These are phyloP conservation scores for Silene latifolia DNA, from an alignment of 148 eudicot genomes.

Conservation along the genomic window DNA sequence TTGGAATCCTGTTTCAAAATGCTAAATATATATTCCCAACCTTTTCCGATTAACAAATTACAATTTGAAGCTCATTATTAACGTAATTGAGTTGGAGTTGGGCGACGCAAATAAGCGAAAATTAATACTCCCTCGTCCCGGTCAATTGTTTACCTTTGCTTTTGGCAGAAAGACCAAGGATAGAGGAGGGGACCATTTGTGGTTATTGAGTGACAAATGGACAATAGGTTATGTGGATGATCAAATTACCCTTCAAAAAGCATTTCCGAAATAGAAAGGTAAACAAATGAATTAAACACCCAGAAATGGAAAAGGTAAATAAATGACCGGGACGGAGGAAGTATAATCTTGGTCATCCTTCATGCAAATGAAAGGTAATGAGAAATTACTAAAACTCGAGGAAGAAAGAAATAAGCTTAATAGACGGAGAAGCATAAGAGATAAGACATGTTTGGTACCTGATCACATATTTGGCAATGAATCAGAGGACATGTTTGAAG, in stretches of 20 bases:
- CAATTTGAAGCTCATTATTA: background rate
- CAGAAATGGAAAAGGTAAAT: too few species aligned
- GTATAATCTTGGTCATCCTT: background rate
- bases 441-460: background rate
- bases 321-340: too few species aligned
- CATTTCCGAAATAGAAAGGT: too few species aligned
- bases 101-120: background rate
- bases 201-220: too few species aligned
- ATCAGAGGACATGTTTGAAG: background rate
- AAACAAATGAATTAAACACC: too few species aligned
- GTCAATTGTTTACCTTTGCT: too few species aligned
- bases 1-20: background rate
- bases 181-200: too few species aligned
- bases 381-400: background rate
- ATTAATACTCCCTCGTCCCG: too few species aligned
- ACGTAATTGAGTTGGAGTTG: background rate
- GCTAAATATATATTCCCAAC: background rate
- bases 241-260: too few species aligned
- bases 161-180: too few species aligned
- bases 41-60: background rate
- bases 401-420: background rate
- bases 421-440: background rate
- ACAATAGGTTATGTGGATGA: too few species aligned
- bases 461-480: background rate
- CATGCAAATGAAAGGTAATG: slow-evolving; percentile 1